Conservation (phyloP, 345 rosid species). For the Angophora floribunda region DNA sequence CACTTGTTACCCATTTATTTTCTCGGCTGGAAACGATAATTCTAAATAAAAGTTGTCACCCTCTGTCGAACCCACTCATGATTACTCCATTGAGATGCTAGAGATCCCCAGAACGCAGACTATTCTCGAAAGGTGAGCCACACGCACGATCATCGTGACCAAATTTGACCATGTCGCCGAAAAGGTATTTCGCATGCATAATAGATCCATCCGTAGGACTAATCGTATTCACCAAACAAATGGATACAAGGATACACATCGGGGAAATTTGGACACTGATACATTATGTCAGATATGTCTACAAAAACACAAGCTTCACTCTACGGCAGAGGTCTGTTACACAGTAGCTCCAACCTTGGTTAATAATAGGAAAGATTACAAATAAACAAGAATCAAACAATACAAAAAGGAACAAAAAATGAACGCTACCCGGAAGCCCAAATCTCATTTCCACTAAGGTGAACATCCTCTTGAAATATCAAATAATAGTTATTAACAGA, state of each 20-base stretch:
- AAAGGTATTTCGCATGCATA: neutral
- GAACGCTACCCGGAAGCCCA: conserved; percentile 4
- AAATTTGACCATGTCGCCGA: neutral
- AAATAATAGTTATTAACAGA: neutral
- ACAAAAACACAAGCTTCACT: neutral
- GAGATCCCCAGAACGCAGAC: neutral
- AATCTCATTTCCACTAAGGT: conserved; percentile 11
- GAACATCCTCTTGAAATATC: neutral
- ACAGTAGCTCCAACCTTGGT: neutral
- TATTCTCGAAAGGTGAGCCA: neutral
- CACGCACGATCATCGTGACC: neutral
- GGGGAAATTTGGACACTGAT: neutral
- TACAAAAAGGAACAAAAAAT: neutral
- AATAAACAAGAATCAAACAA: neutral
- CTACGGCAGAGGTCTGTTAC: neutral
- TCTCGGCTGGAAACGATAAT: neutral
- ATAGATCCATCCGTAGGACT: neutral
- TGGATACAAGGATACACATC: neutral
- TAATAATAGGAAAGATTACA: neutral
- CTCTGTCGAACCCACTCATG: neutral
- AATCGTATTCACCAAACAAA: neutral
- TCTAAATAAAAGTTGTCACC: neutral
- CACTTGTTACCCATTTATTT: neutral
- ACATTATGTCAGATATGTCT: neutral
- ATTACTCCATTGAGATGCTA: neutral